Conservation (phyloP, 2,329 filamentous ascomycete species). For the Calonectria fujianensis region DNA sequence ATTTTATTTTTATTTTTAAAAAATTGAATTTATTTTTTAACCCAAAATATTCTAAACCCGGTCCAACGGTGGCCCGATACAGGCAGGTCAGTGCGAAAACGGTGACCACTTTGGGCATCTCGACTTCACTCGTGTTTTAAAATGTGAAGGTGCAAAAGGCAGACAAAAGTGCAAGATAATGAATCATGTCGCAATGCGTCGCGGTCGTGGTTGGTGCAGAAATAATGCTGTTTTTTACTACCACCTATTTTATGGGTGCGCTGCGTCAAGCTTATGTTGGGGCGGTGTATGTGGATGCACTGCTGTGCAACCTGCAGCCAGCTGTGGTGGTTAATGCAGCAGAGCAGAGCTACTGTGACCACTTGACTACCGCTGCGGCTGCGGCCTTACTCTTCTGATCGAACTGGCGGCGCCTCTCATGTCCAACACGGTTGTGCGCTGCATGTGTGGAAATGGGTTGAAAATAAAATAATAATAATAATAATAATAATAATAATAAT, state of each 20-base stretch:
- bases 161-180: neutral
- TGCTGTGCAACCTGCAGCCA: constrained; percentile 29
- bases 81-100: constrained; percentile 40
- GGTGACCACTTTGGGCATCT: constrained; percentile 41
- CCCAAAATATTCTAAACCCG: constrained; percentile 29
- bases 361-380: neutral
- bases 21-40: constrained; percentile 36
- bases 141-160: neutral
- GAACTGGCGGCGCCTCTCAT: neutral
- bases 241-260: neutral
- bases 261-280: constrained; percentile 4
- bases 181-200: constrained; percentile 4
- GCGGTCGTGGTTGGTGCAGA: neutral
- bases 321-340: neutral
- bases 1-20: constrained; percentile 35
- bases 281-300: constrained; percentile 13
- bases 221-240: neutral
- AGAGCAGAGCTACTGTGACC: neutral
- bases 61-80: constrained; percentile 44
- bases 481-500: neutral
- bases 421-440: neutral
- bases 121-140: neutral
- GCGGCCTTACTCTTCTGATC: constrained; percentile 11
- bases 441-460: constrained; percentile 5
- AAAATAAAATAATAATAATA: neutral